A percentile compares a stretch with the other conserved stretches of the same genome.
phyloP scores from a whole-genome alignment of 2,329 filamentous ascomycete species.

The Neonectria ditissima region DNA sequence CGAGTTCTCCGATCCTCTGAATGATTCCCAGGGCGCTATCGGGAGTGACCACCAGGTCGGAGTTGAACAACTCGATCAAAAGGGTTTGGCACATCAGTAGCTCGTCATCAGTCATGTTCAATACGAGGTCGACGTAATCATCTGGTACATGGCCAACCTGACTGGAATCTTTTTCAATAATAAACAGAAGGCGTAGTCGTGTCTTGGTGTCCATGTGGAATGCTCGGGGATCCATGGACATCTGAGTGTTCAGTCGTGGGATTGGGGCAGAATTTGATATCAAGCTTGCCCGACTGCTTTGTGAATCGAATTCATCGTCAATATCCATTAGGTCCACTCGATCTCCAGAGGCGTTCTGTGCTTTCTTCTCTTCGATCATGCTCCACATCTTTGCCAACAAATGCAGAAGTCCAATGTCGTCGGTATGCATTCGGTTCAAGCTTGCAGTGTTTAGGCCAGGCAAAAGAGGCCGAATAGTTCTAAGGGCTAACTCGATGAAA shows the following conservation, averaged over 20 bases:
- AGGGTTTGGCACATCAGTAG: slow-evolving; percentile 64
- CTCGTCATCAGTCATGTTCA: slow-evolving; percentile 64
- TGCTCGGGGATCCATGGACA: slow-evolving; percentile 56
- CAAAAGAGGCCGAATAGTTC: slow-evolving; percentile 58
- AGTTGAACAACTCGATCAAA: slow-evolving; percentile 64
- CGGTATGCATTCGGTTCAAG: slow-evolving; percentile 53
- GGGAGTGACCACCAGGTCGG: slow-evolving; percentile 63
- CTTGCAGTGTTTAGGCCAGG: slow-evolving; percentile 56
- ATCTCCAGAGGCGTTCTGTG: slow-evolving; percentile 45
- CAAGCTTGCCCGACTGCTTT: slow-evolving; percentile 62
- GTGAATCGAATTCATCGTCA: slow-evolving; percentile 73
- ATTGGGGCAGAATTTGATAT: slow-evolving; percentile 54
- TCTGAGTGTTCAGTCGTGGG: slow-evolving; percentile 59
- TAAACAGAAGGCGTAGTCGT: slow-evolving; percentile 59
- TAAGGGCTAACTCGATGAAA: slow-evolving; percentile 61
- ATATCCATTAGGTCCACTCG: slow-evolving; percentile 72
- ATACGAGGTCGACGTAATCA: slow-evolving; percentile 61
- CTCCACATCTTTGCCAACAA: slow-evolving; percentile 56
- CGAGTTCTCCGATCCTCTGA: slow-evolving; percentile 62
- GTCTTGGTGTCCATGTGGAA: slow-evolving; percentile 62
- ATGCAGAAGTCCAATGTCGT: slow-evolving; percentile 56
- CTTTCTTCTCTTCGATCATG: slow-evolving; percentile 37
- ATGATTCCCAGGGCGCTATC: slow-evolving; percentile 62
- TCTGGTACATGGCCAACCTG: slow-evolving; percentile 64
- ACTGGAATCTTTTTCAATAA: slow-evolving; percentile 56